phyloP scores from a whole-genome alignment of 805 yeast genomes.

The Debaryomyces prosopidis region DNA sequence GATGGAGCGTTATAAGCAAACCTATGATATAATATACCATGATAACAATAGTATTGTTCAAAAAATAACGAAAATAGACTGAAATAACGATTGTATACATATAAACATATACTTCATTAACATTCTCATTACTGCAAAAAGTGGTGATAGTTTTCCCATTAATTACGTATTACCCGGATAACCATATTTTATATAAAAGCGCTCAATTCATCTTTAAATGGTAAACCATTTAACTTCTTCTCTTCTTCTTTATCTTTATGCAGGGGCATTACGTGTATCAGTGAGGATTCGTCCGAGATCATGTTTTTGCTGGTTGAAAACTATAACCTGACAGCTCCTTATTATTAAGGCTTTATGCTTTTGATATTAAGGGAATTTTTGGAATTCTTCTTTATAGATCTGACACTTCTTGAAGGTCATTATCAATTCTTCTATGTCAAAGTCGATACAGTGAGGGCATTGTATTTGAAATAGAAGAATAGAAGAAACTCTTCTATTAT shows the following conservation, averaged over 20 bases:
- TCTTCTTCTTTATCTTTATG: constrained; percentile 78
- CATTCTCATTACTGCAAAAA: background rate
- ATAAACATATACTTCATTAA: background rate
- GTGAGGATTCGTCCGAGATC: constrained; percentile 99
- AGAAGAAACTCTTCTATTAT: background rate
- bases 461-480: constrained; percentile 6
- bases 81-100: background rate
- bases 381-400: constrained; percentile 40
- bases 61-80: background rate
- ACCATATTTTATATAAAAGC: constrained; percentile 11
- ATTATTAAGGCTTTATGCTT: constrained; percentile 46
- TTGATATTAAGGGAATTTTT: constrained; percentile 70
- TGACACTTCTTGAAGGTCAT: constrained; percentile 34
- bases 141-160: background rate
- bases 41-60: background rate
- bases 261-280: constrained; percentile 99
- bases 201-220: constrained; percentile 2
- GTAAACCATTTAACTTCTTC: constrained; percentile 6
- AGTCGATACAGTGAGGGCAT: constrained; percentile 21
- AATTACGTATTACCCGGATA: constrained; percentile 7
- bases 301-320: constrained; percentile 99
- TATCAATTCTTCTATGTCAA: constrained; percentile 17
- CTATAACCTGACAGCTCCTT: constrained; percentile 93
- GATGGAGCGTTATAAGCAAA: background rate
- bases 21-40: background rate